Evolutionary conservation across 75 land plant genomes (phyloP), one percentile per base, ranked within the genome.

Genomic region (Selaginella moellendorffii): DNA sequence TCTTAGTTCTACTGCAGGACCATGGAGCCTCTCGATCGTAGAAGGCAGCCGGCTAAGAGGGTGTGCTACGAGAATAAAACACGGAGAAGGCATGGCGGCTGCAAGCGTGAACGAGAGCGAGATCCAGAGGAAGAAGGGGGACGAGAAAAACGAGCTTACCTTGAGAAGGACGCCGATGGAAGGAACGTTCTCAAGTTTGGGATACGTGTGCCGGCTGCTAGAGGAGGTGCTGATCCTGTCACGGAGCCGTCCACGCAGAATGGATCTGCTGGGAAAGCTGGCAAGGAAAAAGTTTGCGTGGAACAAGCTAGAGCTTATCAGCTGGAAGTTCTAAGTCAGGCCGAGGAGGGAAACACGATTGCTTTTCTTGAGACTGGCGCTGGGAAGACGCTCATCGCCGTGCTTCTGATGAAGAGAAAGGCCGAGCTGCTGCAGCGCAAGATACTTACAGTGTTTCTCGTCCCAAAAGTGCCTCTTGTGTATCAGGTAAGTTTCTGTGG

Each of bases 351-450:
- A 75, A 95, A 95, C 64, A 95, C 97, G 0, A 95, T 95, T 54
- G 99, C 99, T 24, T 95, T 95, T 71, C 80, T 95, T 29, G 99
- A 95, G 74, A 95, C 99, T 0, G 99, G 99, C 12, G 99, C 99
- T 0, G 99, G 99, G 36, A 95, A 95, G 71, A 95, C 99, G 2
- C 74, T 95, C 0, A 95, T 95, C 67, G 99, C 99, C 54, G 86
- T 90, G 28, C 74, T 90, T 0, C 74, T 95, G 27, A 95, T 95
- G 54, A 75, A 79, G 74, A 83, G 97, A 56, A 65, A 86, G 29
- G 72, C 64, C 61, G 52, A 31, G 19, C 58, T 65, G 60, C 79
- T 84, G 65, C 76, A 77, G 58, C 80, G 69, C 75, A 87, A 85
- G 52, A 90, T 95, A 84, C 83, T 95, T 42, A 82, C 97, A 14